Evolutionary conservation across 495 filamentous ascomycete species (phyloP), one percentile per base, ranked within the genome.

Genomic region (Aspergillus bridgeri): DNA sequence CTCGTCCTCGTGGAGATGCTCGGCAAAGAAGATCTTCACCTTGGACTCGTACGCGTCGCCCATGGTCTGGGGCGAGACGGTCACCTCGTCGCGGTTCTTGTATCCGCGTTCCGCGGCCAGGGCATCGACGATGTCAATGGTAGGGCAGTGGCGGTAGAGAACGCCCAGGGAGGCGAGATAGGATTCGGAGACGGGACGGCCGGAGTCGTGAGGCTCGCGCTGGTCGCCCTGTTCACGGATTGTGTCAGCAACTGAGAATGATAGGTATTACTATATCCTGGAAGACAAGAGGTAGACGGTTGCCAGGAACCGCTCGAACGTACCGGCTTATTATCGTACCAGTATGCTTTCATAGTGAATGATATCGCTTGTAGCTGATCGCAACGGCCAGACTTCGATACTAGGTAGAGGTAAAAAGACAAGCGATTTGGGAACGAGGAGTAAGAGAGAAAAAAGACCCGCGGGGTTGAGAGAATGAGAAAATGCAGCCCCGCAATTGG

Each of bases 1-100:
- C 79, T 98, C 94, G 67, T 98, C 95, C 77, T 98, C 94, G 64
- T 98, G 94, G 63, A 98, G 74, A 72, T 98, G 94, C 80, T 98
- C 94, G 46, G 87, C 69, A 78, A 98, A 98, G 78, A 98, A 98
- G 57, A 69, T 83, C 75, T 89, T 91, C 58, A 98, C 89, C 68
- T 98, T 97, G 58, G 86, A 82, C 75, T 98, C 94, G 63, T 80
- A 81, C 25, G 82, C 73, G 44, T 81, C 87, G 52, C 93, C 92
- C 91, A 98, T 92, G 55, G 83, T 87, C 59, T 82, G 81, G 0
- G 91, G 92, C 20, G 90, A 93, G n/a, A 98, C 88, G 60, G 80
- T 86, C 67, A 97, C 88, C 73, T 93, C 85, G 73, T 98, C 94
- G 17, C 94, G 89, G 78, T 98, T 96, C 79, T 89, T 91, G 82